These are phyloP conservation scores for Leishmania lainsoni DNA, from an alignment of 208 protist genomes.

Conservation along the genomic window DNA sequence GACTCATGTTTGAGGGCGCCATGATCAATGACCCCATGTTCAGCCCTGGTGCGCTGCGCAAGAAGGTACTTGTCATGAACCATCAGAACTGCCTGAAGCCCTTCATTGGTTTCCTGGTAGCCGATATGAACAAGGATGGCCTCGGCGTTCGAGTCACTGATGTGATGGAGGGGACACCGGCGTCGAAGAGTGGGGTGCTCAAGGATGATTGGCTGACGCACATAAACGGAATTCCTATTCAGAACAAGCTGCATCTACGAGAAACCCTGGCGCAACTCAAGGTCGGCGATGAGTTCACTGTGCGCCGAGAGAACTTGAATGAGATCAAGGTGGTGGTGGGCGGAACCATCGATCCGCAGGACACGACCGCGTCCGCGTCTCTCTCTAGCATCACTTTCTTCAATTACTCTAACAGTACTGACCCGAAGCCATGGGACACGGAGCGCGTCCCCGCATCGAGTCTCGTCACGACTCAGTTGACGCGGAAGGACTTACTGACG, in stretches of 20 bases:
- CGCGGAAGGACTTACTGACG: conserved; percentile 46
- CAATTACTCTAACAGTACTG: conserved; percentile 48
- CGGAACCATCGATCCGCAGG: conserved; percentile 67
- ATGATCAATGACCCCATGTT: conserved; percentile 90
- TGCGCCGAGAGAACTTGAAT: conserved; percentile 84
- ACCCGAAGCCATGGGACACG: conserved; percentile 73
- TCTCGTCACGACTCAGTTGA: conserved; percentile 34
- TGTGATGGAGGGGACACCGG: conserved; percentile 79
- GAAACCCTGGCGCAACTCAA: conserved; percentile 58
- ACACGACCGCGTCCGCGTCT: conserved; percentile 49
- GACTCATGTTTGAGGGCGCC: conserved; percentile 89
- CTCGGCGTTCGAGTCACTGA: conserved; percentile 88
- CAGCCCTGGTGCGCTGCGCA: conserved; percentile 79
- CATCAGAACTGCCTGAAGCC: conserved; percentile 74
- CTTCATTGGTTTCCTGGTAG: conserved; percentile 86
- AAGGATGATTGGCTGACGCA: conserved; percentile 92
- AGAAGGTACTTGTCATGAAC: conserved; percentile 82
- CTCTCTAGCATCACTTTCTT: conserved; percentile 85
- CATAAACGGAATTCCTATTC: conserved; percentile 70
- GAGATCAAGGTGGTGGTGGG: conserved; percentile 88
- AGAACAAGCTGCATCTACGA: conserved; percentile 84
- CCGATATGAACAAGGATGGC: conserved; percentile 89
- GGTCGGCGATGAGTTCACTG: conserved; percentile 82
- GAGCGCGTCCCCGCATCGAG: conserved; percentile 30
- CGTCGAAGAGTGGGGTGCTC: conserved; percentile 75